Conservation (phyloP, 1,284 basidiomycete species). For the Heterobasidion parviporum region DNA sequence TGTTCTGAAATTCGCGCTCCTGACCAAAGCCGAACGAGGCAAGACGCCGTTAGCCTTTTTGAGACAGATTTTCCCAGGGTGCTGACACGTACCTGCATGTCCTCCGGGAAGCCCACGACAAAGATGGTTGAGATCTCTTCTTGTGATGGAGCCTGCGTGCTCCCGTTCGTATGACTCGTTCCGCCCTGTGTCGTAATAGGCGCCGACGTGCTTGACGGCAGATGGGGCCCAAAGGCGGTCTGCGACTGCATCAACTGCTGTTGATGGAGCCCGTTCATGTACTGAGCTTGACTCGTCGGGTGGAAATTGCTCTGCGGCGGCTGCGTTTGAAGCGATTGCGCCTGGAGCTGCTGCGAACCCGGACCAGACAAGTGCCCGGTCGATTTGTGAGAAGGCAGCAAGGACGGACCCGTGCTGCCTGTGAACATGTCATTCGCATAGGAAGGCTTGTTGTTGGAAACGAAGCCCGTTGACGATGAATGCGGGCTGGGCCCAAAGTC, state of each 20-base stretch:
- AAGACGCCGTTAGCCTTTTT: constrained; percentile 14
- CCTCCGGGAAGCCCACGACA: constrained; percentile 97
- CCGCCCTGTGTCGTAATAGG: constrained; percentile 16
- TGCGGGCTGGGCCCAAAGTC: constrained; percentile 18
- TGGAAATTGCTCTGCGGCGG: constrained; percentile 14
- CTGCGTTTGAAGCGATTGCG: constrained; percentile 20
- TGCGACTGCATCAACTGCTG: constrained; percentile 50
- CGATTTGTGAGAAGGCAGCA: constrained; percentile 9
- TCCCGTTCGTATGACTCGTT: constrained; percentile 19
- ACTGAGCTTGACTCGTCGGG: constrained; percentile 19
- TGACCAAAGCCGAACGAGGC: constrained; percentile 22
- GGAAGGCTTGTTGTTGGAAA: constrained; percentile 8
- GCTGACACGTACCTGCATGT: constrained; percentile 78
- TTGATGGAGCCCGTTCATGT: constrained; percentile 24
- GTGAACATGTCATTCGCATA: constrained; percentile 13
- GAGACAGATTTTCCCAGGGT: constrained; percentile 8
- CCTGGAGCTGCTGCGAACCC: constrained; percentile 9
- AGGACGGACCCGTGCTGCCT: background rate
- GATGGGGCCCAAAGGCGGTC: constrained; percentile 64
- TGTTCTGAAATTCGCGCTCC: constrained; percentile 99
- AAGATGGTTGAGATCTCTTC: constrained; percentile 98
- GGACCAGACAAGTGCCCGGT: constrained; percentile 6
- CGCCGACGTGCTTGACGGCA: constrained; percentile 33
- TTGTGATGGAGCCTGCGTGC: constrained; percentile 24
- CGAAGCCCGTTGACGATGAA: constrained; percentile 14